Conservation (phyloP, 2,329 filamentous ascomycete genomes). For the Thielaviopsis populi region DNA sequence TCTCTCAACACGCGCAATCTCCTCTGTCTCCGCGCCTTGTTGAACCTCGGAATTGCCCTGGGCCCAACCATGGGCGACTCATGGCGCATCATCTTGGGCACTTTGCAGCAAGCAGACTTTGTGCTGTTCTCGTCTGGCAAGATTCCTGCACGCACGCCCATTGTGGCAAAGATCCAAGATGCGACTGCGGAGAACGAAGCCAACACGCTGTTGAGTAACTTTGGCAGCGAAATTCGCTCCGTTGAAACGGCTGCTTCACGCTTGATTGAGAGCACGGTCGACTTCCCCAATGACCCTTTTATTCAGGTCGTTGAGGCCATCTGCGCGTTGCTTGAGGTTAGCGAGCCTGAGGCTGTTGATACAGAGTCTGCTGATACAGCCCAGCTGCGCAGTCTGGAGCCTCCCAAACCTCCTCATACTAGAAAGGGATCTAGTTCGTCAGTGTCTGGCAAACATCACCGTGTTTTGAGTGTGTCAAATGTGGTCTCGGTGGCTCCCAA, state of each 20-base stretch:
- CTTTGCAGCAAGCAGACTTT: slow-evolving; percentile 81
- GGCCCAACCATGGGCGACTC: slow-evolving; percentile 72
- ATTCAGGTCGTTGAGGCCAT: slow-evolving; percentile 61
- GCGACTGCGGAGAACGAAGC: slow-evolving; percentile 37
- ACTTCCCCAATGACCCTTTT: slow-evolving; percentile 76
- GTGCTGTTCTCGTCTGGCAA: slow-evolving; percentile 56
- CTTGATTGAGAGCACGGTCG: slow-evolving; percentile 78
- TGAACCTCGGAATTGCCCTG: slow-evolving; percentile 91
- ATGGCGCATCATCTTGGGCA: slow-evolving; percentile 86
- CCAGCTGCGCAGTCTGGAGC: slow-evolving; percentile 11
- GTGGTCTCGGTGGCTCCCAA: slow-evolving; percentile 34
- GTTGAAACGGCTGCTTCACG: slow-evolving; percentile 78
- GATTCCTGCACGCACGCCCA: slow-evolving; percentile 35
- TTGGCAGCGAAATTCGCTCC: slow-evolving; percentile 68
- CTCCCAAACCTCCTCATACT: slow-evolving; percentile 19
- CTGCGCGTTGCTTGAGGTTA: slow-evolving; percentile 48
- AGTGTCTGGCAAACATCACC: slow-evolving; percentile 28
- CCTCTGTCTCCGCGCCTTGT: slow-evolving; percentile 70
- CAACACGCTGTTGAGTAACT: slow-evolving; percentile 43
- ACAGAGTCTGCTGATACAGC: slow-evolving; percentile 8
- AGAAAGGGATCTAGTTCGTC: slow-evolving; percentile 25
- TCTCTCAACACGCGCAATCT: slow-evolving; percentile 77
- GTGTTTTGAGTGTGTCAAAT: slow-evolving; percentile 34
- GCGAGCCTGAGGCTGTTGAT: slow-evolving; percentile 17
- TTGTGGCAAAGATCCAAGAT: slow-evolving; percentile 31